Percentiles rank a stretch among this genome's conserved stretches.
Conservation (phyloP, 2,329 filamentous ascomycete genomes). For the Lachnellula willkommii region DNA sequence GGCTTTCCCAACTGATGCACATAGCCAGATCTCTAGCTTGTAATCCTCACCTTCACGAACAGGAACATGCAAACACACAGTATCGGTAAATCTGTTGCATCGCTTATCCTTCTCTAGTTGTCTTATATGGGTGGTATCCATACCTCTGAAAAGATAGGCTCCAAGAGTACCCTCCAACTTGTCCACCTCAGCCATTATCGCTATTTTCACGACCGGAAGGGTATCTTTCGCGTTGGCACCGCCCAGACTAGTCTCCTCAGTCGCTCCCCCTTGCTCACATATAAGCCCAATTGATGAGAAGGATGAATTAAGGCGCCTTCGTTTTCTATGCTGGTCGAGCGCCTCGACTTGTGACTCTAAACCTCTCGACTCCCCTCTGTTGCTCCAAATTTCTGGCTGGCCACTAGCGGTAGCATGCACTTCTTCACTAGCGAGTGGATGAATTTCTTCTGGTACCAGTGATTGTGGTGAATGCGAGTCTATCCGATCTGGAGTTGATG, state of each 20-base stretch:
- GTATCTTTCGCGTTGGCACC: background rate
- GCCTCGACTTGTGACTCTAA: background rate
- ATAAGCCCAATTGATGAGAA: background rate
- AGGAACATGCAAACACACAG: background rate
- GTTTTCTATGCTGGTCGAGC: conserved; percentile 1
- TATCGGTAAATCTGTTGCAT: background rate
- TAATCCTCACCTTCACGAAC: too few relatives aligned
- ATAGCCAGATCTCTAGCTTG: background rate
- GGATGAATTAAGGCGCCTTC: conserved; percentile 1
- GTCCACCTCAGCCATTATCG: background rate
- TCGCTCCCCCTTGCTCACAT: background rate
- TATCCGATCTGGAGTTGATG: background rate
- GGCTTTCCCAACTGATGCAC: background rate
- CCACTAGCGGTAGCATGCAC: conserved; percentile 1
- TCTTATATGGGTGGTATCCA: background rate
- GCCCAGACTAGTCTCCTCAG: background rate
- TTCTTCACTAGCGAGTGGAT: background rate
- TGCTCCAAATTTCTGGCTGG: background rate
- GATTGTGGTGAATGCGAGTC: background rate
- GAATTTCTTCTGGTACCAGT: background rate
- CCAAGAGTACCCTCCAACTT: background rate
- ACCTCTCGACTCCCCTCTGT: background rate
- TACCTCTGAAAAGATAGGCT: background rate
- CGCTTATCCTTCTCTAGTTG: background rate
- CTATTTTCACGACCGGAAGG: background rate